Evolutionary conservation across 2,329 filamentous ascomycete species (phyloP).

Genomic region (Pleomassaria siparia): DNA sequence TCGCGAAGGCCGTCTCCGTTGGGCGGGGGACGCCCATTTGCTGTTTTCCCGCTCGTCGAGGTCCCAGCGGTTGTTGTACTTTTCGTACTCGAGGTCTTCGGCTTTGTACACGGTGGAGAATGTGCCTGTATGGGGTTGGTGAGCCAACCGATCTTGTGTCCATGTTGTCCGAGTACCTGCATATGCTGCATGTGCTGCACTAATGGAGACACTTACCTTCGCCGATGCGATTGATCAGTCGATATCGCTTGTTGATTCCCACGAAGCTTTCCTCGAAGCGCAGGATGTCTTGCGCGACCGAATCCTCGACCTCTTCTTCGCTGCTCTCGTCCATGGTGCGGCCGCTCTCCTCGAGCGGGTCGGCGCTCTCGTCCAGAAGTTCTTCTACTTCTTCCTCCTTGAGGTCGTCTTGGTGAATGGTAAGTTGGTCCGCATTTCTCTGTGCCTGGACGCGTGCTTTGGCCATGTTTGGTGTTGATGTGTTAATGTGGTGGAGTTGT

Average conservation of each 20-base stretch:
- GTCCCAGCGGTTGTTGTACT: constrained; percentile 87
- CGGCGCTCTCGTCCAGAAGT: constrained; percentile 51
- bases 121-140: constrained; percentile 63
- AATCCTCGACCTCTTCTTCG: constrained; percentile 64
- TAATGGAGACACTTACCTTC: constrained; percentile 65
- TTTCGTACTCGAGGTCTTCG: constrained; percentile 83
- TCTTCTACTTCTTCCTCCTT: constrained; percentile 42
- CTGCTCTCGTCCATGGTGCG: constrained; percentile 47
- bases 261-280: constrained; percentile 80
- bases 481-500: constrained; percentile 12
- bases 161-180: not conserved
- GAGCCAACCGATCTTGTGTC: no score
- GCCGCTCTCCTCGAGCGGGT: constrained; percentile 53
- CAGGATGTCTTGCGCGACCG: constrained; percentile 82
- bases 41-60: constrained; percentile 63
- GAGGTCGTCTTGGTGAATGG: constrained; percentile 29
- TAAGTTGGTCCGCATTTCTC: constrained; percentile 29
- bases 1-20: constrained; percentile 55
- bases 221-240: constrained; percentile 93
- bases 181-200: constrained; percentile 25
- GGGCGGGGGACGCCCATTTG: constrained; percentile 70
- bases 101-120: constrained; percentile 99
- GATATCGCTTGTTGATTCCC: constrained; percentile 80
- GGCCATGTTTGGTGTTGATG: constrained; percentile 25
- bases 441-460: constrained; percentile 32